Percentiles rank a stretch among this genome's conserved stretches.
Conservation (phyloP, 163 green algal genomes). For the Dunaliella salina region DNA sequence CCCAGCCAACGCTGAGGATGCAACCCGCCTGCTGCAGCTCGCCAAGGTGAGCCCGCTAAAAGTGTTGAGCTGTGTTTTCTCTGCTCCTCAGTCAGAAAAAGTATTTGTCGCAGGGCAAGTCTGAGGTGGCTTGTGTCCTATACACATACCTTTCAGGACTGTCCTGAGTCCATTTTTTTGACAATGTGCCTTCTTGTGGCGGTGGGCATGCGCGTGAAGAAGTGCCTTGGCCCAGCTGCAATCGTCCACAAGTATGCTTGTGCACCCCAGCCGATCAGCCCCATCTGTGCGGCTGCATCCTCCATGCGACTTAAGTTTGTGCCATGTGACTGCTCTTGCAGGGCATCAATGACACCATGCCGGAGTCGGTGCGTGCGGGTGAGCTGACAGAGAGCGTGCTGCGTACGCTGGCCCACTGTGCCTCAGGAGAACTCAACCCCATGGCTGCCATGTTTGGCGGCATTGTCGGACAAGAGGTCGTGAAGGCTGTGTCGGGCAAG, state of each 20-base stretch:
- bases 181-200: too few relatives aligned
- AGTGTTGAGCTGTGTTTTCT: too few relatives aligned
- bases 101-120: too few relatives aligned
- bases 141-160: too few relatives aligned
- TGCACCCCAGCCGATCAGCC: too few relatives aligned
- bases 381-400: slow-evolving; percentile 70
- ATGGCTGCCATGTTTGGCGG: slow-evolving; percentile 95
- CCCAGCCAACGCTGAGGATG: slow-evolving; percentile 65
- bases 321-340: background rate
- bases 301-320: background rate
- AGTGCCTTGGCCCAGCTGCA: too few relatives aligned
- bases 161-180: too few relatives aligned
- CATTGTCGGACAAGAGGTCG: slow-evolving; percentile 94
- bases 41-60: slow-evolving; percentile 36
- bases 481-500: slow-evolving; percentile 95
- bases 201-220: too few relatives aligned
- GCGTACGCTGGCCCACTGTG: slow-evolving; percentile 58
- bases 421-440: slow-evolving; percentile 74
- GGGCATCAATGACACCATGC: slow-evolving; percentile 46
- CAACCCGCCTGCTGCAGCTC: slow-evolving; percentile 54
- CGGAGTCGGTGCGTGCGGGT: slow-evolving; percentile 32
- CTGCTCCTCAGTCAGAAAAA: too few relatives aligned
- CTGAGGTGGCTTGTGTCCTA: too few relatives aligned
- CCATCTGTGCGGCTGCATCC: background rate
- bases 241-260: too few relatives aligned